A percentile compares a stretch with the other conserved stretches of the same genome.
Conservation (phyloP, 768 basidiomycete genomes). For the Leccinum longicurvipes region DNA sequence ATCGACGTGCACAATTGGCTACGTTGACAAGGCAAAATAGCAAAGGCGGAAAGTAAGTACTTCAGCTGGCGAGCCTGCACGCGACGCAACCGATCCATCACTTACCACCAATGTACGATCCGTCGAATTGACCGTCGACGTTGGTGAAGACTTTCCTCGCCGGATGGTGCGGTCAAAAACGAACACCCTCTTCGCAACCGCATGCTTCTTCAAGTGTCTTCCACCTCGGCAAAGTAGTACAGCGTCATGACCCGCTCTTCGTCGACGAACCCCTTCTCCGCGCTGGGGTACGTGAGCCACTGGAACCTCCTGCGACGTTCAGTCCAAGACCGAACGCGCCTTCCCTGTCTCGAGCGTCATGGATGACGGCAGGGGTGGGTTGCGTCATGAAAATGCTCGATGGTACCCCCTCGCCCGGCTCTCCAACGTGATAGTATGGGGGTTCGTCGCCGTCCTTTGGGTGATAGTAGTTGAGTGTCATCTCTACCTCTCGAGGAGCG, state of each 20-base stretch:
- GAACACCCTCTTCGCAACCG: conserved; percentile 35
- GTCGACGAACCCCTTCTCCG: conserved; percentile 36
- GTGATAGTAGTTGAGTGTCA: conserved; percentile 35
- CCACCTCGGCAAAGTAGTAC: conserved; percentile 42
- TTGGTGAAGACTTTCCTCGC: conserved; percentile 1
- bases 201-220: conserved; percentile 37
- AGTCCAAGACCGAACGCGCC: conserved; percentile 24
- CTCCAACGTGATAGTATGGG: conserved; percentile 32
- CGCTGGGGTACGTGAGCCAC: conserved; percentile 30
- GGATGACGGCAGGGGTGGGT: conserved; percentile 12
- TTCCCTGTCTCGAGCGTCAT: conserved; percentile 30
- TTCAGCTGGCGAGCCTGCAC: neutral
- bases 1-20: conserved; percentile 42
- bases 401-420: conserved; percentile 22
- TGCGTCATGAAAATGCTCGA: conserved; percentile 25
- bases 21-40: neutral
- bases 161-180: conserved; percentile 43
- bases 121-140: neutral
- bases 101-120: conserved; percentile 30
- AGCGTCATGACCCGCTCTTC: conserved; percentile 31
- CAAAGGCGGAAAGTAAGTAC: too few relatives aligned
- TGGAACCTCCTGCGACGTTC: conserved; percentile 40
- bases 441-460: conserved; percentile 21
- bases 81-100: neutral
- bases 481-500: conserved; percentile 31